These are phyloP conservation scores for Serendipita vermifera DNA, from an alignment of 768 basidiomycete genomes.

Conservation along the genomic window DNA sequence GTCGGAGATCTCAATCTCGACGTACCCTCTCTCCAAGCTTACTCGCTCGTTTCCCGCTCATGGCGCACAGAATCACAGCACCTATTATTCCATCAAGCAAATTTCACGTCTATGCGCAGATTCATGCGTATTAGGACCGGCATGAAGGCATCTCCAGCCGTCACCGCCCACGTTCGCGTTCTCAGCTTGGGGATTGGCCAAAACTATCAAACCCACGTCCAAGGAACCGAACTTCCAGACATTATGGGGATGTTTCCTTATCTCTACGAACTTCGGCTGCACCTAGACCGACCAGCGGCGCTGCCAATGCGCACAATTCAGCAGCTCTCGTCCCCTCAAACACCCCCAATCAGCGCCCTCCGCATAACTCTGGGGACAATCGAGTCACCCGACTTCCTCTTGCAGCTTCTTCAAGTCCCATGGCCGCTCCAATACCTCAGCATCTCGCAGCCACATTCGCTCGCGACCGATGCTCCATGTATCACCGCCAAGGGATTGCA, in stretches of 20 bases:
- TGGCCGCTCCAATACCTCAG: slow-evolving; percentile 7
- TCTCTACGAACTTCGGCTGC: slow-evolving; percentile 6
- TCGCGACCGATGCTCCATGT: neutral
- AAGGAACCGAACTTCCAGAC: slow-evolving; percentile 4
- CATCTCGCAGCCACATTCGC: neutral
- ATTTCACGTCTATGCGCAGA: neutral
- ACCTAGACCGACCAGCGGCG: neutral
- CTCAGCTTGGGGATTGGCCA: slow-evolving; percentile 1
- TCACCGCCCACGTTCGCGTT: neutral
- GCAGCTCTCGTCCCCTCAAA: neutral
- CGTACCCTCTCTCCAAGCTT: slow-evolving; percentile 2
- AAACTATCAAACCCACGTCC: neutral
- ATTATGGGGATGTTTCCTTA: neutral
- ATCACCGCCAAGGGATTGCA: neutral
- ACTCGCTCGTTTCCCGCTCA: neutral
- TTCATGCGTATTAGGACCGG: neutral
- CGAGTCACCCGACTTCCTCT: neutral
- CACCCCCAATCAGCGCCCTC: neutral
- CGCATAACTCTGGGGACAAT: neutral
- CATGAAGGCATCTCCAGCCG: neutral
- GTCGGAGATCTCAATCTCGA: slow-evolving; percentile 4
- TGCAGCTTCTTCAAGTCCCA: neutral
- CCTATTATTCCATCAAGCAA: neutral
- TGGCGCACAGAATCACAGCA: neutral
- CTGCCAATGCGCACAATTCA: neutral